A percentile compares a stretch with the other conserved stretches of the same genome.
phyloP scores from a whole-genome alignment of 768 basidiomycete genomes.

The Porpolomopsis calyptriformis region DNA sequence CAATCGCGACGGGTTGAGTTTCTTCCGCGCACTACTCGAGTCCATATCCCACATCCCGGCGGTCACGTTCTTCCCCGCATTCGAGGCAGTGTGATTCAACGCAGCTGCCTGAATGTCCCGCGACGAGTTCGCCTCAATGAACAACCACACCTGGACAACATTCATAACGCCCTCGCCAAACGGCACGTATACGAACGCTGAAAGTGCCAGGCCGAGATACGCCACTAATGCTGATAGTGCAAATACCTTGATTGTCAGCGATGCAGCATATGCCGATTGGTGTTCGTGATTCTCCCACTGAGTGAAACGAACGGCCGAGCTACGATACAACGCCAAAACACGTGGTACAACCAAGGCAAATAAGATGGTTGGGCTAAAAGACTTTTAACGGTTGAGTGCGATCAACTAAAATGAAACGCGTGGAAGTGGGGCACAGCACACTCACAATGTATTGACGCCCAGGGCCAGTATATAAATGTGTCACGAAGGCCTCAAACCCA shows the following conservation, averaged over 20 bases:
- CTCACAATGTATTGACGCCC: conserved; percentile 65
- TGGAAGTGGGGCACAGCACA: neutral
- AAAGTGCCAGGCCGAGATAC: conserved; percentile 82
- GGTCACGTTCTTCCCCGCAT: conserved; percentile 10
- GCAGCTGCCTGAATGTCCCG: conserved; percentile 22
- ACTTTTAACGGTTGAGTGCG: conserved; percentile 28
- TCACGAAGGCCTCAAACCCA: conserved; percentile 83
- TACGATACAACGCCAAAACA: conserved; percentile 63
- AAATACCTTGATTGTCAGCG: conserved; percentile 86
- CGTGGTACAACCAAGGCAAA: conserved; percentile 76
- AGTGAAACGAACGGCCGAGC: conserved; percentile 58
- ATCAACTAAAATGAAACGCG: conserved; percentile 2
- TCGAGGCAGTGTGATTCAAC: neutral
- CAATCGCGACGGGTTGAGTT: conserved; percentile 59
- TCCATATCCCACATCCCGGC: conserved; percentile 44
- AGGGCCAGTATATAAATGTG: conserved; percentile 79
- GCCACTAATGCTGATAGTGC: conserved; percentile 81
- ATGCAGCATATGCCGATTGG: conserved; percentile 63
- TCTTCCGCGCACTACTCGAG: conserved; percentile 37
- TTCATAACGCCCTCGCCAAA: conserved; percentile 82
- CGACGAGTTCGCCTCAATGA: conserved; percentile 19
- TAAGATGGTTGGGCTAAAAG: conserved; percentile 72
- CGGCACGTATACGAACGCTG: conserved; percentile 93
- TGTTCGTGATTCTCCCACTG: conserved; percentile 89
- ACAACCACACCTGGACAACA: conserved; percentile 34